Percentiles rank a stretch among this genome's conserved stretches.
These are phyloP conservation scores for Pseudogymnoascus sp. DNA, from an alignment of 2,329 filamentous ascomycete genomes.

Conservation along the genomic window DNA sequence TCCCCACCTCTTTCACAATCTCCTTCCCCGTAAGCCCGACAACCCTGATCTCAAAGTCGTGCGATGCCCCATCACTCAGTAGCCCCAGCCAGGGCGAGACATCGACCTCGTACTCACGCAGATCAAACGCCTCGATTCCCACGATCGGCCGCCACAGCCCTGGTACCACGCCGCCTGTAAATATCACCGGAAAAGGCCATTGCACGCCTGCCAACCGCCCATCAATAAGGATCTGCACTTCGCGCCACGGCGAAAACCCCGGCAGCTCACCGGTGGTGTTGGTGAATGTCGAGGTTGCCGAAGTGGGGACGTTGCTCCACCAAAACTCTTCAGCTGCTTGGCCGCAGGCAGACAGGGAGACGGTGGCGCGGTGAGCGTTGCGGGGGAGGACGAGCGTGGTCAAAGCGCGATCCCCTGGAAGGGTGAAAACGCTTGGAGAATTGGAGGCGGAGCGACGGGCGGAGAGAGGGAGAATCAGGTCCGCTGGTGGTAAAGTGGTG, in stretches of 20 bases:
- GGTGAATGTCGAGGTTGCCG: conserved; percentile 51
- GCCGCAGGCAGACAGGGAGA: conserved; percentile 69
- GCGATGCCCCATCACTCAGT: conserved; percentile 55
- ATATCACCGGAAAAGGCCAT: conserved; percentile 77
- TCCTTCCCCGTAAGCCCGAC: conserved; percentile 46
- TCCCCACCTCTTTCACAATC: conserved; percentile 49
- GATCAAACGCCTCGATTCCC: conserved; percentile 69
- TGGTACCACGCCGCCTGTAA: conserved; percentile 72
- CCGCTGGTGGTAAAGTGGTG: conserved; percentile 41
- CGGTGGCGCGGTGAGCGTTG: conserved; percentile 60
- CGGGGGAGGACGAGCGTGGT: conserved; percentile 54
- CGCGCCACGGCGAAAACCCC: conserved; percentile 66
- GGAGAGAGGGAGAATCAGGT: conserved; percentile 61
- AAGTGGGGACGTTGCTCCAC: conserved; percentile 69
- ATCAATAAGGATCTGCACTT: conserved; percentile 70
- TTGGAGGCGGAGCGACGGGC: conserved; percentile 41
- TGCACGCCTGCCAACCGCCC: conserved; percentile 62
- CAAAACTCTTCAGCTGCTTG: conserved; percentile 76
- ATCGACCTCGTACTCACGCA: conserved; percentile 74
- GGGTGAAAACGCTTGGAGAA: conserved; percentile 56
- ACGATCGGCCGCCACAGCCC: conserved; percentile 71
- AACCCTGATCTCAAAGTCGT: conserved; percentile 62
- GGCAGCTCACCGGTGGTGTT: conserved; percentile 47
- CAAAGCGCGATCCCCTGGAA: conserved; percentile 55
- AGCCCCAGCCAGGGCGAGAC: conserved; percentile 67